Evolutionary conservation across 2,329 filamentous ascomycete species (phyloP).

Genomic region (Xylariaceae sp.): DNA sequence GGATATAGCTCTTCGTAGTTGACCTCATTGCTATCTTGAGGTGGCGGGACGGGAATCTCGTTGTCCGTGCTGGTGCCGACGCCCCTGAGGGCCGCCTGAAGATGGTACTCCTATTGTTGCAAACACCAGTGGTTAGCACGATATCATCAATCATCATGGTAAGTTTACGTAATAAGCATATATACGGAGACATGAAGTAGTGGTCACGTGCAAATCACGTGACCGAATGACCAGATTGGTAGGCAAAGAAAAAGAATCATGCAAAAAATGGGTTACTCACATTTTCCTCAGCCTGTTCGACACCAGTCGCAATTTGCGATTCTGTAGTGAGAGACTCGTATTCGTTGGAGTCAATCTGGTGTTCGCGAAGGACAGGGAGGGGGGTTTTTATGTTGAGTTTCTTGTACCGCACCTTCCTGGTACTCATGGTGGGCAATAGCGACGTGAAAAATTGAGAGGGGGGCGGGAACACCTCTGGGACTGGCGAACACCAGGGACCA

Average conservation of each 20-base stretch:
- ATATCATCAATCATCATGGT: constrained; percentile 9
- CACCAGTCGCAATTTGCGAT: constrained; percentile 87
- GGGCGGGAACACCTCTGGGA: constrained; percentile 25
- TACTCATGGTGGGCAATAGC: constrained; percentile 48
- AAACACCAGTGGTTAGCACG: constrained; percentile 5
- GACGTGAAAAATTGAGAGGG: constrained; percentile 23
- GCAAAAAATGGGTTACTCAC: constrained; percentile 55
- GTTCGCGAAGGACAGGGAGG: constrained; percentile 80
- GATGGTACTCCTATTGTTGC: constrained; percentile 74
- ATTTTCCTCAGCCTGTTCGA: constrained; percentile 95
- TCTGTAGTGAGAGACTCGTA: constrained; percentile 82
- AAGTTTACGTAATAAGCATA: not conserved
- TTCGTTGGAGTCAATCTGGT: constrained; percentile 79
- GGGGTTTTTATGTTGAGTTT: constrained; percentile 90
- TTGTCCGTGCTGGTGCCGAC: constrained; percentile 52
- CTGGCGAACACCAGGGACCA: too few species aligned
- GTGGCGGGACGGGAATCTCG: constrained; percentile 62
- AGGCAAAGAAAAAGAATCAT: constrained; percentile 7
- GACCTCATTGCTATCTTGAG: constrained; percentile 55
- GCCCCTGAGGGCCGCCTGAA: constrained; percentile 70
- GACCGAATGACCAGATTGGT: constrained; percentile 35
- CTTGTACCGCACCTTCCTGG: constrained; percentile 71
- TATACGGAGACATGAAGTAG: constrained; percentile 3
- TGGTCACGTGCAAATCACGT: constrained; percentile 46
- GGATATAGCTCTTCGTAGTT: constrained; percentile 89